Base-by-base conservation (phyloP, 2,329 filamentous ascomycete species). In the Diaporthe vaccinii region DNA sequence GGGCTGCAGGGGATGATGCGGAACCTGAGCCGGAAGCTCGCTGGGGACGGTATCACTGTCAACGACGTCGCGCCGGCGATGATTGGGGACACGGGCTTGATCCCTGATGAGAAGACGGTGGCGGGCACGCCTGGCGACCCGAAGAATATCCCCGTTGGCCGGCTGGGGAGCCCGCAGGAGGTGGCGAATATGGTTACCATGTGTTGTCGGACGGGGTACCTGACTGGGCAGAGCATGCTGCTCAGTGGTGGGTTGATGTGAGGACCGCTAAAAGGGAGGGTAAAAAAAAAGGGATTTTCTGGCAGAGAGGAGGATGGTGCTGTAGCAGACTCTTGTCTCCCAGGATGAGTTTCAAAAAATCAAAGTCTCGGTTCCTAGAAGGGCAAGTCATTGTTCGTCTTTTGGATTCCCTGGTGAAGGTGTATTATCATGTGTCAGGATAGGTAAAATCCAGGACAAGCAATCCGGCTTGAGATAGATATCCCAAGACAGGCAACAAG, bases 61-160 rank as follows among this genome's bases (percentile, higher is more conserved):
- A 93, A 93, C 75, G 91, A 93, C 77, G 90, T 93, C n/a, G 90
- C 91, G 4, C 91, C 91, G 0, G 91, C 91, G 3, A 93, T 93
- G 90, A 93, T 93, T 77, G 91, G 90, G 5, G 88, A 89, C 31
- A 91, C 89, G 3, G 89, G 89, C 1, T 90, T 93, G 90, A 90
- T 93, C 57, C 89, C 90, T 2, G 86, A 90, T 76, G 88, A 88
- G 55, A 87, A 89, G 76, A 81, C 80, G 20, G 82, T 88, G 22
- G 83, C 83, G 78, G 87, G 88, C 28, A 89, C 89, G 70, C 87
- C 90, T 0, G 91, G 91, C 0, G 88, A 92, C 77, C 89, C 90
- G 34, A 88, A 85, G 77, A 88, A 88, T 39, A 92, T 92, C 58
- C 91, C 91, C 0, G 85, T 92, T 2, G 89, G 89, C 2, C 84